A percentile compares a stretch with the other conserved stretches of the same genome.
These are phyloP conservation scores for Geosmithia morbida DNA, from an alignment of 2,329 filamentous ascomycete species.

Conservation along the genomic window DNA sequence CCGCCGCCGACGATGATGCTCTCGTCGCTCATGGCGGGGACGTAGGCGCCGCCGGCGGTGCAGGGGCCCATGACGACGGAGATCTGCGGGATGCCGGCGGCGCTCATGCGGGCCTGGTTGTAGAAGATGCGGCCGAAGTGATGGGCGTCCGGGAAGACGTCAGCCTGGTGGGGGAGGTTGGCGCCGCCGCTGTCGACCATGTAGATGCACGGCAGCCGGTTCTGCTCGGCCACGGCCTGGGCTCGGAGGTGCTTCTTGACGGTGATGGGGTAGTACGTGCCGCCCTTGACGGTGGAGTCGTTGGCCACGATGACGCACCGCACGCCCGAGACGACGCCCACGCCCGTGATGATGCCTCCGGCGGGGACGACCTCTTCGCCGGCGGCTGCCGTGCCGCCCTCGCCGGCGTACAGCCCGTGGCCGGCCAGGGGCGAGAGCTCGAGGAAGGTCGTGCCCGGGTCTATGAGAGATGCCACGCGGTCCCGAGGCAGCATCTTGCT, in stretches of 20 bases:
- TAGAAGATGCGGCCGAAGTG: slow-evolving; percentile 98
- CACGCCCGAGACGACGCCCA: slow-evolving; percentile 81
- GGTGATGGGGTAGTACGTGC: slow-evolving; percentile 93
- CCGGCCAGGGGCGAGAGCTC: slow-evolving; percentile 90
- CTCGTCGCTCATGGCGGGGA: slow-evolving; percentile 95
- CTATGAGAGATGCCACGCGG: slow-evolving; percentile 72
- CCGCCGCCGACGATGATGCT: slow-evolving; percentile 92
- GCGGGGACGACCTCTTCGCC: slow-evolving; percentile 70
- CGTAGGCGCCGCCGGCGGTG: slow-evolving; percentile 89
- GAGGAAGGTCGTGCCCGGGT: slow-evolving; percentile 79
- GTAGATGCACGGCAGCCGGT: slow-evolving; percentile 75
- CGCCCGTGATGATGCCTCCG: slow-evolving; percentile 82
- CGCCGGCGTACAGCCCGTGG: slow-evolving; percentile 72
- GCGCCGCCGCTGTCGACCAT: slow-evolving; percentile 92
- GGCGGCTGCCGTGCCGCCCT: no score
- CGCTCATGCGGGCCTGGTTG: slow-evolving; percentile 91
- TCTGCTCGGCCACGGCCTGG: slow-evolving; percentile 81
- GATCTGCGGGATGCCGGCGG: slow-evolving; percentile 79
- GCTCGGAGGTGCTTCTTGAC: slow-evolving; percentile 95
- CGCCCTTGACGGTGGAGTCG: slow-evolving; percentile 93
- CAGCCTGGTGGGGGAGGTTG: slow-evolving; percentile 86
- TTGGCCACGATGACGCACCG: slow-evolving; percentile 90
- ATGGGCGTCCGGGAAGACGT: slow-evolving; percentile 88
- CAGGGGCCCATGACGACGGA: slow-evolving; percentile 95
- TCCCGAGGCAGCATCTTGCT: slow-evolving; percentile 94